Evolutionary conservation across 176 grass and related monocot species (phyloP).

Genomic region (bread wheat (Triticum aestivum)): DNA sequence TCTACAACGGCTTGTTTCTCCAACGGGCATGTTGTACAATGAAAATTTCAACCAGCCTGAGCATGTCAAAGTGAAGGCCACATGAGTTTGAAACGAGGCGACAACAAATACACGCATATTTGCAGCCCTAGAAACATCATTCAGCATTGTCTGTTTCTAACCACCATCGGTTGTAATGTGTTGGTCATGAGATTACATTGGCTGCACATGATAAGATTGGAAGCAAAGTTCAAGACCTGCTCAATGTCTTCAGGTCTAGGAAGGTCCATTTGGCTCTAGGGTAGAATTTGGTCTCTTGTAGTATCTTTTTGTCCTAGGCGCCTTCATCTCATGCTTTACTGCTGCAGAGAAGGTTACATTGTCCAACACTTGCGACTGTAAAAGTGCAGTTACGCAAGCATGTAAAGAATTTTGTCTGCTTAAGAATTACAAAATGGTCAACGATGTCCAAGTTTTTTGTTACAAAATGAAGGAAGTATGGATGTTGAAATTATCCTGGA

Average conservation of each 20-base stretch:
- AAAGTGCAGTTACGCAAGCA: background rate
- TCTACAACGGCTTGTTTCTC: conserved; percentile 70
- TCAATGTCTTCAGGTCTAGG: background rate
- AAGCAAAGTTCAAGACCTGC: background rate
- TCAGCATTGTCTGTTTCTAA: background rate
- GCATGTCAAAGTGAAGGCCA: conserved; percentile 47
- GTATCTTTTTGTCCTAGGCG: background rate
- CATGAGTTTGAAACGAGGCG: conserved; percentile 18
- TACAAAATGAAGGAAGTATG: background rate
- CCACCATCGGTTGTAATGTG: background rate
- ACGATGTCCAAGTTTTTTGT: background rate
- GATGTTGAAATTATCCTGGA: background rate
- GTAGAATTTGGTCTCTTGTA: background rate
- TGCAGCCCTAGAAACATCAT: background rate
- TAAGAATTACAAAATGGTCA: background rate
- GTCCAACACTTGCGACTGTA: background rate
- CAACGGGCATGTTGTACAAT: conserved; percentile 62
- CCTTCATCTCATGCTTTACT: background rate
- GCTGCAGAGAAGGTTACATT: background rate
- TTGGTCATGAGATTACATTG: background rate
- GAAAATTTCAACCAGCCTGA: conserved; percentile 62
- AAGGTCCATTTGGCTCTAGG: background rate
- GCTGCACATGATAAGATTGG: background rate
- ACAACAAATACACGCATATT: background rate
- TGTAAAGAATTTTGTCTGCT: background rate